Conservation (phyloP, 129 eudicot species). For the Mikania micrantha region DNA sequence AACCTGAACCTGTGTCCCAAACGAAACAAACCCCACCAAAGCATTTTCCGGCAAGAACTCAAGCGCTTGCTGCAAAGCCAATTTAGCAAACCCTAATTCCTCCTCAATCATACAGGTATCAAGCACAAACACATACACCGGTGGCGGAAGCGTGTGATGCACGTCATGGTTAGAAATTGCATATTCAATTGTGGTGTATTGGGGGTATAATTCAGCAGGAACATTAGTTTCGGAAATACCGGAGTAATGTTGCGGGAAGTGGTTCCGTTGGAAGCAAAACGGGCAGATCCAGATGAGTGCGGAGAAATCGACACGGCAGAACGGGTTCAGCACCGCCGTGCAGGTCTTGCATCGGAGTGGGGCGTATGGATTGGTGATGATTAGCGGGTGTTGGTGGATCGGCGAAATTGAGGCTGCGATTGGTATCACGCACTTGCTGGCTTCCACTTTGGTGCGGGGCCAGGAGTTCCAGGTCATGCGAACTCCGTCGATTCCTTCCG, state of each 20-base stretch:
- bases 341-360: constrained; percentile 87
- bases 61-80: constrained; percentile 53
- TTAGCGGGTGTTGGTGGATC: constrained; percentile 62
- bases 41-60: constrained; percentile 35
- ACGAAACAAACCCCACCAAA: constrained; percentile 30
- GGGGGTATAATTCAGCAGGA: constrained; percentile 48
- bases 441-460: constrained; percentile 81
- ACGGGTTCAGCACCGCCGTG: constrained; percentile 54
- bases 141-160: constrained; percentile 20
- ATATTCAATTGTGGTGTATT: constrained; percentile 60
- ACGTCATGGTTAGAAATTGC: not conserved
- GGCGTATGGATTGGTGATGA: constrained; percentile 59
- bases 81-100: constrained; percentile 71
- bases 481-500: constrained; percentile 84
- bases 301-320: constrained; percentile 64
- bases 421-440: constrained; percentile 82
- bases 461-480: constrained; percentile 85
- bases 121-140: constrained; percentile 65
- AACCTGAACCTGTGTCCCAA: constrained; percentile 38
- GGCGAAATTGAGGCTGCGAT: constrained; percentile 81
- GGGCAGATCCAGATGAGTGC: constrained; percentile 89
- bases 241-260: constrained; percentile 60
- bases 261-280: constrained; percentile 29
- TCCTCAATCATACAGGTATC: constrained; percentile 93
- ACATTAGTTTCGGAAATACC: constrained; percentile 40